Conservation (phyloP, 2,329 filamentous ascomycete genomes). For the Bipolaris gigantea region DNA sequence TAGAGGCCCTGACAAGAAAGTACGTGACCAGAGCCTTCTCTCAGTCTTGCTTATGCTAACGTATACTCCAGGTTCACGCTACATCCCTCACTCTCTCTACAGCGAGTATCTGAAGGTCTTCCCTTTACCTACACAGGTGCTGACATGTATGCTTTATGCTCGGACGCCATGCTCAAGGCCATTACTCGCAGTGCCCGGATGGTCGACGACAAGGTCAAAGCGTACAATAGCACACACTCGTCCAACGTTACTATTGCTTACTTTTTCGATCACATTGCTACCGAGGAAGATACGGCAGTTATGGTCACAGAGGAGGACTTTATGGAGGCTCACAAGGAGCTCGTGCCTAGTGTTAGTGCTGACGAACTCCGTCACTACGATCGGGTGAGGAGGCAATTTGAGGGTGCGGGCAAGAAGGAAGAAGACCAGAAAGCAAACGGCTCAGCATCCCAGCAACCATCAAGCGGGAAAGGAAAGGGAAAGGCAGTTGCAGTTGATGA, state of each 20-base stretch:
- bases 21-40: conserved; percentile 53
- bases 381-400: conserved; percentile 78
- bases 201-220: conserved; percentile 80
- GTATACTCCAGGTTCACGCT: conserved; percentile 71
- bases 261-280: conserved; percentile 93
- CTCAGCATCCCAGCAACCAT: not conserved
- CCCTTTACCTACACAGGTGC: conserved; percentile 97
- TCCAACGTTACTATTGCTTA: conserved; percentile 77
- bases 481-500: conserved; percentile 31
- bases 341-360: conserved; percentile 90
- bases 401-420: conserved; percentile 60
- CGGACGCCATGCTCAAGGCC: conserved; percentile 97
- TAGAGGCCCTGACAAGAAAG: conserved; percentile 94
- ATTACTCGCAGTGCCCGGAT: conserved; percentile 85
- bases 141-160: conserved; percentile 95
- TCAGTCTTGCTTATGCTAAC: conserved; percentile 1
- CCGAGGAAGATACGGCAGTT: conserved; percentile 78
- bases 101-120: conserved; percentile 71
- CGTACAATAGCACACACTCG: conserved; percentile 59
- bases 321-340: conserved; percentile 73
- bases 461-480: conserved; percentile 31
- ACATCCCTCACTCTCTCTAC: conserved; percentile 74
- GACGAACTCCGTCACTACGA: conserved; percentile 94
- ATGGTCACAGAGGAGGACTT: conserved; percentile 91
- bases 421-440: conserved; percentile 47